Conservation (phyloP, 23 red algal genomes). For the Gracilaria domingensis region DNA sequence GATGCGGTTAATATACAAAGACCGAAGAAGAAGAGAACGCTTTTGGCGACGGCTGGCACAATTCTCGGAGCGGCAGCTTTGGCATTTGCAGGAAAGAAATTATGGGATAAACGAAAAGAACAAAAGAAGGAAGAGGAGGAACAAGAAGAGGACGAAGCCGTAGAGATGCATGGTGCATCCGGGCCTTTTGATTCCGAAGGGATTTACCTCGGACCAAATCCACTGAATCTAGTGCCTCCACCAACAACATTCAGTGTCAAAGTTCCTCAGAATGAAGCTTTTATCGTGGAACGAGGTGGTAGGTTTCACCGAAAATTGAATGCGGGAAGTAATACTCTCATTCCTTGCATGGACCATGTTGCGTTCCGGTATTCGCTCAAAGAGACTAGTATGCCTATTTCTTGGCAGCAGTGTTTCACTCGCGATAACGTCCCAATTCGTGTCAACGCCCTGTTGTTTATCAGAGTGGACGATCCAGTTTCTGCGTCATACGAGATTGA, state of each 20-base stretch:
- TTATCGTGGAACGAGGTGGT: slow-evolving; percentile 89
- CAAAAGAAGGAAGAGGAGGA: slow-evolving; percentile 22
- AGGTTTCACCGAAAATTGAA: slow-evolving; percentile 74
- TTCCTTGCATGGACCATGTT: slow-evolving; percentile 89
- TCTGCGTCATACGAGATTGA: slow-evolving; percentile 91
- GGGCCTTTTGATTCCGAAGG: slow-evolving; percentile 17
- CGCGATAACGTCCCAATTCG: slow-evolving; percentile 89
- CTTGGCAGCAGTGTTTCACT: slow-evolving; percentile 84
- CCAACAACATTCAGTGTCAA: slow-evolving; percentile 21
- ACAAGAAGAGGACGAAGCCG: slow-evolving; percentile 4
- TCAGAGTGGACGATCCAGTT: slow-evolving; percentile 81
- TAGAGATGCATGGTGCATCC: background rate
- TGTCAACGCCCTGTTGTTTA: slow-evolving; percentile 83
- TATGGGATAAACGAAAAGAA: slow-evolving; percentile 8
- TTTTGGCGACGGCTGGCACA: background rate
- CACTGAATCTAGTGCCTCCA: slow-evolving; percentile 21
- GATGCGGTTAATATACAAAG: background rate
- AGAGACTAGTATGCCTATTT: slow-evolving; percentile 87
- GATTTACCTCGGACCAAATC: slow-evolving; percentile 16
- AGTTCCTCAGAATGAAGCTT: slow-evolving; percentile 89
- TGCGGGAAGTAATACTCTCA: slow-evolving; percentile 82
- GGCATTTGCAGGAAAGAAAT: background rate
- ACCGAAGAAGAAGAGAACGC: background rate
- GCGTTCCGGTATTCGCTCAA: slow-evolving; percentile 84
- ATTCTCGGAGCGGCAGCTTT: slow-evolving; percentile 3